phyloP scores from a whole-genome alignment of 805 yeast genomes.

The Spathaspora girioi region DNA sequence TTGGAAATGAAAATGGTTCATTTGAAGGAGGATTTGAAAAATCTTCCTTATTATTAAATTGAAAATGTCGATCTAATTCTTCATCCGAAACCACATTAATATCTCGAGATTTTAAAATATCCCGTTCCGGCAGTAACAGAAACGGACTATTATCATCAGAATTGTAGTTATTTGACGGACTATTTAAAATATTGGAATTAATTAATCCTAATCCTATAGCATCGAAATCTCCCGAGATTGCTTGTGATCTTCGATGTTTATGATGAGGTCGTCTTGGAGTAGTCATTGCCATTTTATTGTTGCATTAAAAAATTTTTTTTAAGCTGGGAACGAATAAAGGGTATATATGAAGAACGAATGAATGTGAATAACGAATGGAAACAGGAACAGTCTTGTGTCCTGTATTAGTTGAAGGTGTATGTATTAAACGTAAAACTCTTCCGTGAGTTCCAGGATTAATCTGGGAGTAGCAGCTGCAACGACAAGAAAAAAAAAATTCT shows the following conservation, averaged over 20 bases:
- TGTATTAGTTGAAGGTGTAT: too few relatives aligned
- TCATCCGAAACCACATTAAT: slow-evolving; percentile 7
- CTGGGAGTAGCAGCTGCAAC: too few relatives aligned
- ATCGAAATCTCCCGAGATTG: slow-evolving; percentile 85
- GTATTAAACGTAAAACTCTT: too few relatives aligned
- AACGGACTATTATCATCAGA: not conserved
- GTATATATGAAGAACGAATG: not conserved
- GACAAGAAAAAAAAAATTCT: too few relatives aligned
- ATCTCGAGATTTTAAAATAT: not conserved
- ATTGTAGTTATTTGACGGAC: slow-evolving; percentile 4
- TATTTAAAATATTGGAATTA: slow-evolving; percentile 8
- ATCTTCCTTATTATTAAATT: slow-evolving; percentile 36
- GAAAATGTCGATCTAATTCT: slow-evolving; percentile 24
- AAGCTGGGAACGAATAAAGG: too few relatives aligned
- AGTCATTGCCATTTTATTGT: not conserved
- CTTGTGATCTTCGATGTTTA: slow-evolving; percentile 82
- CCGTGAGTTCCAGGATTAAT: too few relatives aligned
- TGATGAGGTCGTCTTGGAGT: slow-evolving; percentile 48
- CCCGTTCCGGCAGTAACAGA: not conserved
- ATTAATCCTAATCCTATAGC: slow-evolving; percentile 34
- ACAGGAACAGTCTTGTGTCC: too few relatives aligned
- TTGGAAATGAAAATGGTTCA: slow-evolving; percentile 29
- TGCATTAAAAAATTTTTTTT: not conserved
- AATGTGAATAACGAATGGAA: not conserved
- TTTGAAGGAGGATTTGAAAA: slow-evolving; percentile 21